These are phyloP conservation scores for Solanum piurae DNA, from an alignment of 257 asterid genomes.

Conservation along the genomic window DNA sequence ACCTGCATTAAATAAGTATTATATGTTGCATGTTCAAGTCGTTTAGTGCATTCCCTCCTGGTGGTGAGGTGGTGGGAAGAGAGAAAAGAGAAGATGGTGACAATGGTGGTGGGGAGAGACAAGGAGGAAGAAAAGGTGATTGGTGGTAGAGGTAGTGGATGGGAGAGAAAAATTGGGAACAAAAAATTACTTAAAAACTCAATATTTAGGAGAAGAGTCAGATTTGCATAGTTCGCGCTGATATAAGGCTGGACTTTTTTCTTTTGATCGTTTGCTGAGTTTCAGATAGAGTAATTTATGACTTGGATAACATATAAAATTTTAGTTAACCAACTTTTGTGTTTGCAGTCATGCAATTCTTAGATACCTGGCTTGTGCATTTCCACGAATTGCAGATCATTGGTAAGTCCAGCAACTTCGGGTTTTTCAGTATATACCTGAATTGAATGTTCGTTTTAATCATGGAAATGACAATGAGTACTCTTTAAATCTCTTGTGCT, in stretches of 20 bases:
- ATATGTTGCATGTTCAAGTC: not conserved
- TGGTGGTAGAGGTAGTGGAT: not conserved
- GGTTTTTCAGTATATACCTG: not conserved
- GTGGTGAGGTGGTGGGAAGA: not conserved
- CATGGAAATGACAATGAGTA: not conserved
- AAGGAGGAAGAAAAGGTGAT: not conserved
- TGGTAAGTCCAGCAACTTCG: conserved; percentile 46
- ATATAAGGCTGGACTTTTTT: not conserved
- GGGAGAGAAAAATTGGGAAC: not conserved
- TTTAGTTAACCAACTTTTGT: not conserved
- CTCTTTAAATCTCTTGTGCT: not conserved
- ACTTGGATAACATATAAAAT: not conserved
- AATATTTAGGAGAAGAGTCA: not conserved
- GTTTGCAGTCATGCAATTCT: conserved; percentile 84
- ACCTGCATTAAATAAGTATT: no score
- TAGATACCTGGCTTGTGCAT: conserved; percentile 57
- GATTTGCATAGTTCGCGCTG: no score
- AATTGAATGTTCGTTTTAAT: not conserved
- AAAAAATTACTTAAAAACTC: not conserved
- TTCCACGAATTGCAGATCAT: conserved; percentile 89
- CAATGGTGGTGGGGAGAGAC: not conserved
- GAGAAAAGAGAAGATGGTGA: not conserved
- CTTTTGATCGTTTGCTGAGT: not conserved
- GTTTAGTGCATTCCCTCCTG: not conserved
- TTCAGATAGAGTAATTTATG: not conserved